Conservation (phyloP, 768 basidiomycete genomes). For the Tulasnella calospora region DNA sequence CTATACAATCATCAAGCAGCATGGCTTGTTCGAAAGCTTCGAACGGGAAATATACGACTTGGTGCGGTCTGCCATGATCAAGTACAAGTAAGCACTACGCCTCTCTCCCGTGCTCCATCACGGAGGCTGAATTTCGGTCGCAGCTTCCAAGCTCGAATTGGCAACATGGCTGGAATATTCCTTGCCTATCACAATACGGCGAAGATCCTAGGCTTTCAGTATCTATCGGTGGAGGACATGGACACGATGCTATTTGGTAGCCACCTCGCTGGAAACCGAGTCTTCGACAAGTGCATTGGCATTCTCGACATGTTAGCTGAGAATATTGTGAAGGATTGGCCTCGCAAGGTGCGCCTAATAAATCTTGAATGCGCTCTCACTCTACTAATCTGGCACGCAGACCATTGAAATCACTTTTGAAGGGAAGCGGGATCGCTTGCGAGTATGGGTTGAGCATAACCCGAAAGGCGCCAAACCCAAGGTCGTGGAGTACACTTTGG, state of each 20-base stretch:
- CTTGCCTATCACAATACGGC: constrained; percentile 85
- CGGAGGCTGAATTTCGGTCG: constrained; percentile 16
- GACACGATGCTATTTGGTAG: constrained; percentile 72
- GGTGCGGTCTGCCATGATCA: constrained; percentile 87
- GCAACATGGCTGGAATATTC: constrained; percentile 92
- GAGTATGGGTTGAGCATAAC: constrained; percentile 53
- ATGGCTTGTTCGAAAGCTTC: constrained; percentile 70
- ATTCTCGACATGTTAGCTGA: constrained; percentile 64
- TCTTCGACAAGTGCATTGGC: constrained; percentile 69
- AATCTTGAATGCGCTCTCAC: constrained; percentile 16
- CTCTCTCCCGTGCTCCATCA: neutral
- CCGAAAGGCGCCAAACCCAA: constrained; percentile 40
- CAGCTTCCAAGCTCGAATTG: constrained; percentile 93
- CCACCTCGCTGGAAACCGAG: constrained; percentile 55
- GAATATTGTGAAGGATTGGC: constrained; percentile 57
- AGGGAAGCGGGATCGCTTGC: constrained; percentile 48
- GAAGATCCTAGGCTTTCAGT: constrained; percentile 89
- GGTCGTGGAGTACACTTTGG: constrained; percentile 57
- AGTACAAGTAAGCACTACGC: constrained; percentile 61
- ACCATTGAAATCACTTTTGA: constrained; percentile 60
- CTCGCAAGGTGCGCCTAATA: constrained; percentile 50
- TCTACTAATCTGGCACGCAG: constrained; percentile 34
- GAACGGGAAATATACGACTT: constrained; percentile 95
- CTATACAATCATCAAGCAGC: constrained; percentile 61
- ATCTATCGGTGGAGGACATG: constrained; percentile 81